Evolutionary conservation across 768 basidiomycete genomes (phyloP).

Genomic region (Mycena galericulata): DNA sequence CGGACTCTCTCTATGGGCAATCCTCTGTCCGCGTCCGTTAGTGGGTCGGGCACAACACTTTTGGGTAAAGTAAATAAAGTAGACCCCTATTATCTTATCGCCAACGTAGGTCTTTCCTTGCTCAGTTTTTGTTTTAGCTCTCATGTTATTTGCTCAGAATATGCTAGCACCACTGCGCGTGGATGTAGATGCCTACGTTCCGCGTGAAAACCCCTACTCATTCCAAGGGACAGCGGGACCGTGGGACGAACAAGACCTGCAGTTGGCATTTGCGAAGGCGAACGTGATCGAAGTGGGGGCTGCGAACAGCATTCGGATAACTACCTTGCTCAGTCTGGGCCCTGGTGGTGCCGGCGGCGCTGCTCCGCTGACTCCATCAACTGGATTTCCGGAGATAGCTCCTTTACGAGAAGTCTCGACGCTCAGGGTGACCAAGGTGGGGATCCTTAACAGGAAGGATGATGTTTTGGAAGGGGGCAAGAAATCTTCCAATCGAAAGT

Average conservation of each 20-base stretch:
- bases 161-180: constrained; percentile 77
- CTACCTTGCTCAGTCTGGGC: constrained; percentile 52
- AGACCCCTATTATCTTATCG: constrained; percentile 94
- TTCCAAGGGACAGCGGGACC: constrained; percentile 74
- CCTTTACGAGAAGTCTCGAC: constrained; percentile 50
- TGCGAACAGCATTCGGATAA: constrained; percentile 51
- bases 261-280: constrained; percentile 72
- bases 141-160: constrained; percentile 55
- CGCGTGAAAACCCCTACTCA: constrained; percentile 72
- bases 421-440: constrained; percentile 84
- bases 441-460: constrained; percentile 84
- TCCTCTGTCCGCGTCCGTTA: constrained; percentile 35
- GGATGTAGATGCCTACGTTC: constrained; percentile 69
- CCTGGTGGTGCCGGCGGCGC: constrained; percentile 50
- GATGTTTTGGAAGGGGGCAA: constrained; percentile 82
- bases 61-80: constrained; percentile 75
- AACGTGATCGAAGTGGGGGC: constrained; percentile 66
- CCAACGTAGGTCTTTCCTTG: constrained; percentile 63
- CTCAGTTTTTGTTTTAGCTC: not conserved
- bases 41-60: constrained; percentile 48
- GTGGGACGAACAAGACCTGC: constrained; percentile 77
- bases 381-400: constrained; percentile 40
- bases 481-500: constrained; percentile 83
- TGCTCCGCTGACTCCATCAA: constrained; percentile 42
- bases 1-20: constrained; percentile 55